A percentile compares a stretch with the other conserved stretches of the same genome.
These are phyloP conservation scores for Blastobotrys illinoisensis DNA, from an alignment of 1,139 yeast genomes.

Conservation along the genomic window DNA sequence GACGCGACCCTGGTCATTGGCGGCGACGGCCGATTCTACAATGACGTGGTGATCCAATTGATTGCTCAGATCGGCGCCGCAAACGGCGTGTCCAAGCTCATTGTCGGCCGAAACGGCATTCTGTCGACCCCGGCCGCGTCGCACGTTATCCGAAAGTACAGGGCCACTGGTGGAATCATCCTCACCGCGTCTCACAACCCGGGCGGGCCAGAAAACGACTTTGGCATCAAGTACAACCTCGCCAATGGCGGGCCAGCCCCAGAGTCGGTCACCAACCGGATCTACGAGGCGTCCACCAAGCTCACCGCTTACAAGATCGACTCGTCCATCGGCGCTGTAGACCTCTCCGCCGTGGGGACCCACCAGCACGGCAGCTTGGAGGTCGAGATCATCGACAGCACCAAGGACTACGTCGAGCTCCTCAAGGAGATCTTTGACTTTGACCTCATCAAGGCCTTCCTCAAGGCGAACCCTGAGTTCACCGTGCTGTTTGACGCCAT, in stretches of 20 bases:
- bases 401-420: conserved; percentile 69
- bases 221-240: conserved; percentile 93
- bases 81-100: conserved; percentile 79
- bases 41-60: conserved; percentile 71
- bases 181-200: conserved; percentile 97
- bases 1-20: conserved; percentile 83
- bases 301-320: conserved; percentile 57
- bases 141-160: conserved; percentile 71
- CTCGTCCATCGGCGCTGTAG: conserved; percentile 51
- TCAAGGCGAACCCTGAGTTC: conserved; percentile 54
- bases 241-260: conserved; percentile 99
- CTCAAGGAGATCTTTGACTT: conserved; percentile 87
- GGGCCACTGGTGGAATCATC: conserved; percentile 91
- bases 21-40: conserved; percentile 95
- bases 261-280: conserved; percentile 83
- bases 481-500: conserved; percentile 80
- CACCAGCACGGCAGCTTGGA: conserved; percentile 46
- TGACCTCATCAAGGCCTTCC: conserved; percentile 67
- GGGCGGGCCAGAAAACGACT: conserved; percentile 92
- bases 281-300: conserved; percentile 61
- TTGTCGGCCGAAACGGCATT: conserved; percentile 83
- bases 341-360: conserved; percentile 54
- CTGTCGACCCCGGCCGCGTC: conserved; percentile 96
- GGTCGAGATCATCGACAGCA: conserved; percentile 79
- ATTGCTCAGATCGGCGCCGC: conserved; percentile 85